A percentile compares a stretch with the other conserved stretches of the same genome.
Evolutionary conservation across 179 eudicot genomes (phyloP).

Genomic region (Beta corolliflora): DNA sequence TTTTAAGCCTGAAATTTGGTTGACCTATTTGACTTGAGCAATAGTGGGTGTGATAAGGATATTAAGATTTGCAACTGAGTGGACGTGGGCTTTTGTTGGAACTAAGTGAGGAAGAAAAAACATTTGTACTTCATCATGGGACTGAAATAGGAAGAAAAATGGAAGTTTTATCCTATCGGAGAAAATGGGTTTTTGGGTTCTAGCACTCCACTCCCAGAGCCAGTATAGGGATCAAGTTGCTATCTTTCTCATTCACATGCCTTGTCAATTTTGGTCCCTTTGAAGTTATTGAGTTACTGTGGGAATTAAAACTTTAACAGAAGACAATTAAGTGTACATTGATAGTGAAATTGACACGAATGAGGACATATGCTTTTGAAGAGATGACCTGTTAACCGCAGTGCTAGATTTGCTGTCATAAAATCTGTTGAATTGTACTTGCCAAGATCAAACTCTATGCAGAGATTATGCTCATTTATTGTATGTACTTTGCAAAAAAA

Average conservation of each 20-base stretch:
- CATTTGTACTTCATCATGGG: not conserved
- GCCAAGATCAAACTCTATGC: not conserved
- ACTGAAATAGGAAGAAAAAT: not conserved
- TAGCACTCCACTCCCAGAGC: not conserved
- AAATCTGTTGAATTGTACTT: not conserved
- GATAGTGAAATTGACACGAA: not conserved
- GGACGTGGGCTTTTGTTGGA: not conserved
- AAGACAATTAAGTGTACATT: not conserved
- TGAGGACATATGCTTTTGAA: not conserved
- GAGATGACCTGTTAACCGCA: not conserved
- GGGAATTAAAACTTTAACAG: not conserved
- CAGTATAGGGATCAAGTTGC: not conserved
- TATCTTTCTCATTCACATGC: not conserved
- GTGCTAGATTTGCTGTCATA: not conserved
- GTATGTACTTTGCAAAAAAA: not conserved
- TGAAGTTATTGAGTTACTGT: not conserved
- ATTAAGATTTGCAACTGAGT: not conserved
- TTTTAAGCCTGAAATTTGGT: not conserved
- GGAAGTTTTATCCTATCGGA: not conserved
- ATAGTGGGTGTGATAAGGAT: not conserved
- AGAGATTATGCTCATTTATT: slow-evolving; percentile 15
- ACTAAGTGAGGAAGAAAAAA: not conserved
- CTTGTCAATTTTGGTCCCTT: not conserved
- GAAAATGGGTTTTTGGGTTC: not conserved
- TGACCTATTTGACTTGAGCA: not conserved